These are phyloP conservation scores for Pseudocercospora fijiensis DNA, from an alignment of 2,329 filamentous ascomycete species.

Conservation along the genomic window DNA sequence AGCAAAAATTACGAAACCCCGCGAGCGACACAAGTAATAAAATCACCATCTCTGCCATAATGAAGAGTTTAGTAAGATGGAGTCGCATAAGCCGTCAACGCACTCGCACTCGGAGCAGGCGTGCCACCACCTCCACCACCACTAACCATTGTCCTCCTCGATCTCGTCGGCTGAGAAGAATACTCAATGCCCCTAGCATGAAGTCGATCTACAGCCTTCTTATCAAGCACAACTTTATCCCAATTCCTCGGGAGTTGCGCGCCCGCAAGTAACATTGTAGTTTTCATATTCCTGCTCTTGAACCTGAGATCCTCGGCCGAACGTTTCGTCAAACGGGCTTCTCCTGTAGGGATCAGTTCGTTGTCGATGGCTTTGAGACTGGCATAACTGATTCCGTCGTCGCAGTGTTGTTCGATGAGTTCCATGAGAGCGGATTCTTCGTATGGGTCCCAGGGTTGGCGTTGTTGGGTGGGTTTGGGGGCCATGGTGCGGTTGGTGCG, in stretches of 20 bases:
- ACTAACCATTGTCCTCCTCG: not conserved
- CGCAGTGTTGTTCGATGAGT: conserved; percentile 50
- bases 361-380: conserved; percentile 43
- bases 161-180: conserved; percentile 21
- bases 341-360: conserved; percentile 23
- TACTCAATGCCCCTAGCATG: conserved; percentile 32
- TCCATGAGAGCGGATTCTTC: conserved; percentile 48
- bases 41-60: not conserved
- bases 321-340: conserved; percentile 39
- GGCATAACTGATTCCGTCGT: conserved; percentile 45
- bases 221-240: conserved; percentile 44
- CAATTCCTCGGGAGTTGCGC: conserved; percentile 46
- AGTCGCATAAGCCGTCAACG: not conserved
- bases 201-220: conserved; percentile 42
- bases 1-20: no score
- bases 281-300: conserved; percentile 55
- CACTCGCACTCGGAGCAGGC: not conserved
- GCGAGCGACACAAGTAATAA: no score
- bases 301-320: conserved; percentile 51
- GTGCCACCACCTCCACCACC: not conserved
- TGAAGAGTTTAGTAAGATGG: not conserved
- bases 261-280: conserved; percentile 43
- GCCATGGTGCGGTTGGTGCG: conserved; percentile 25
- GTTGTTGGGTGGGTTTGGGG: conserved; percentile 23
- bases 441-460: conserved; percentile 39